Evolutionary conservation across 139 green algal species (phyloP).

Genomic region (Parachlorella kessleri): DNA sequence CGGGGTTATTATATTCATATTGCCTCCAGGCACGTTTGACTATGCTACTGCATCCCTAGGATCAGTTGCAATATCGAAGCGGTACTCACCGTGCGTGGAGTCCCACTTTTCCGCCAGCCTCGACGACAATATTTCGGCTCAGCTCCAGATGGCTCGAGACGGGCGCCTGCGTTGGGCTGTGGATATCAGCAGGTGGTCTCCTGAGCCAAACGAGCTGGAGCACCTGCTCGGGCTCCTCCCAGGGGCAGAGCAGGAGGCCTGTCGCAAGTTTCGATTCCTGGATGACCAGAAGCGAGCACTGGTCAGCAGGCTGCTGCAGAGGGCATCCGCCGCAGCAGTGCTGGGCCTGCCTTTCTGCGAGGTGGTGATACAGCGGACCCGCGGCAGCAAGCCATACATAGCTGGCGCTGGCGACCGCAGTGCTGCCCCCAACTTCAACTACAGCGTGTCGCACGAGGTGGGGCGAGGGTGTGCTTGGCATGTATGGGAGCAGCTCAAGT

Average conservation of each 20-base stretch:
- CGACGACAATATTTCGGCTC: too few species aligned
- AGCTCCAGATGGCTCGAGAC: too few species aligned
- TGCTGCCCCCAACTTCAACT: slow-evolving; percentile 83
- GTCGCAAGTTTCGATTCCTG: slow-evolving; percentile 14
- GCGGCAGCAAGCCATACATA: slow-evolving; percentile 72
- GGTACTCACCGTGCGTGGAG: too few species aligned
- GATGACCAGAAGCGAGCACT: slow-evolving; percentile 60
- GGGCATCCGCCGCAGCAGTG: slow-evolving; percentile 1
- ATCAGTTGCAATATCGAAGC: too few species aligned
- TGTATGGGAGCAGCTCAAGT: too few species aligned
- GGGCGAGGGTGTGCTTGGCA: too few species aligned
- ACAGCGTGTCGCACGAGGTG: slow-evolving; percentile 87
- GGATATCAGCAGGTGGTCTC: slow-evolving; percentile 34
- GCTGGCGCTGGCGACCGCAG: not conserved
- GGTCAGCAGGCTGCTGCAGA: slow-evolving; percentile 60
- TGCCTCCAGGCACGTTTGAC: too few species aligned
- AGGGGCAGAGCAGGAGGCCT: slow-evolving; percentile 12
- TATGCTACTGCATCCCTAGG: too few species aligned
- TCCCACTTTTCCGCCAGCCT: too few species aligned
- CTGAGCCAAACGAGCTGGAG: slow-evolving; percentile 23
- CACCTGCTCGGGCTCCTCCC: slow-evolving; percentile 44
- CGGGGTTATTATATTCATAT: too few species aligned
- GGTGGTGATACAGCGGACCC: slow-evolving; percentile 55
- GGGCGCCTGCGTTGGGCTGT: slow-evolving; percentile 48
- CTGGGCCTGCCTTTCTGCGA: slow-evolving; percentile 41